Evolutionary conservation across 345 rosid species (phyloP).

Genomic region (Cochlearia excelsa): DNA sequence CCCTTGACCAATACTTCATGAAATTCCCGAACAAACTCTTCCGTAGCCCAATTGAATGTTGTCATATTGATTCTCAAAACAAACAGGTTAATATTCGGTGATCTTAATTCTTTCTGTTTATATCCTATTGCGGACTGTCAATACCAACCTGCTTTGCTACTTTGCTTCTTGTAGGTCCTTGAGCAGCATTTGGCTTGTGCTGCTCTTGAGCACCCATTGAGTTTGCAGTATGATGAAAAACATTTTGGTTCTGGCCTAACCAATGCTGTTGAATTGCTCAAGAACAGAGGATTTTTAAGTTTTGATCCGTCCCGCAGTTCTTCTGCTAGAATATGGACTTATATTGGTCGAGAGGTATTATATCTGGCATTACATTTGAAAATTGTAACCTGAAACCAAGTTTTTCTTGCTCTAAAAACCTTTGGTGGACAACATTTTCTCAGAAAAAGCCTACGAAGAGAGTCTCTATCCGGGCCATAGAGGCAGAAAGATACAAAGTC

Average conservation of each 20-base stretch:
- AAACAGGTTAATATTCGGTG: constrained; percentile 50
- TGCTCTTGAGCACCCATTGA: constrained; percentile 76
- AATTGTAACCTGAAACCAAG: constrained; percentile 6
- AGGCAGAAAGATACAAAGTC: constrained; percentile 61
- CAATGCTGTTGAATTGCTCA: constrained; percentile 50
- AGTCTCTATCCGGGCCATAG: constrained; percentile 84
- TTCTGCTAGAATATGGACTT: constrained; percentile 66
- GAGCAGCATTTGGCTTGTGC: constrained; percentile 88
- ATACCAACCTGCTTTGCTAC: constrained; percentile 19
- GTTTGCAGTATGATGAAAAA: constrained; percentile 66
- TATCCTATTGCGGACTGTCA: constrained; percentile 14
- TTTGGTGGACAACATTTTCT: constrained; percentile 23
- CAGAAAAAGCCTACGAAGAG: constrained; percentile 74
- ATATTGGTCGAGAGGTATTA: constrained; percentile 79
- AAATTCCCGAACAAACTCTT: constrained; percentile 80
- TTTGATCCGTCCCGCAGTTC: constrained; percentile 52
- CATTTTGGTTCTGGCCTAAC: constrained; percentile 65
- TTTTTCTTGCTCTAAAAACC: constrained; percentile 24
- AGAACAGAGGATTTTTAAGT: constrained; percentile 54
- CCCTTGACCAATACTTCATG: constrained; percentile 94
- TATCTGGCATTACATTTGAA: constrained; percentile 15
- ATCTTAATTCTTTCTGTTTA: constrained; percentile 10
- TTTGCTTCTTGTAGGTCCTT: constrained; percentile 59
- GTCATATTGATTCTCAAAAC: constrained; percentile 82
- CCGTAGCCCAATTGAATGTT: constrained; percentile 75